Evolutionary conservation across 257 asterid genomes (phyloP), one percentile per base, ranked within the genome.

Genomic region (Leonotis leonurus): DNA sequence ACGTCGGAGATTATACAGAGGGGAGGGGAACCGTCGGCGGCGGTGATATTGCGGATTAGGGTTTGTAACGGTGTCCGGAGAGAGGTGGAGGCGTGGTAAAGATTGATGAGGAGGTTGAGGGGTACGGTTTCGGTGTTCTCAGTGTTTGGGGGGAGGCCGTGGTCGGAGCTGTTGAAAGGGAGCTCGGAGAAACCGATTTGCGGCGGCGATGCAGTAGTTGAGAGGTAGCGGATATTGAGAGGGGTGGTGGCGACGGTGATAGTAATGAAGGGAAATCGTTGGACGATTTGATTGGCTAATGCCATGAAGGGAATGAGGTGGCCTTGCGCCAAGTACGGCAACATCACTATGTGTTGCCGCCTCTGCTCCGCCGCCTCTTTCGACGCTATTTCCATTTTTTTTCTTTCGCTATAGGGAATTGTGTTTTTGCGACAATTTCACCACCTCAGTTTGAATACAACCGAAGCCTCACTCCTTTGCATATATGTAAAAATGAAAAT

Each of bases 1-100:
- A 82, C 60, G 39, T 89, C 99, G 45, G 96, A 83, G 67, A 92
- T 78, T 37, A 92, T 69, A 75, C 99, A 92, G n/a, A 92, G 72
- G 0, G 96, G 96, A 6, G 89, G 82, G 33, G 51, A 27, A 18
- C 83, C 90, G 27, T 86, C 86, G 11, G 49, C 20, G 2, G 24
- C 51, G 8, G 78, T 35, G 3, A 79, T 64, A 0, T 75, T 60
- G 0, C 65, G 37, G n/a, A 92, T 68, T 5, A 92, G 70, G 50
- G 26, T 1, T 0, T 69, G 74, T 12, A 89, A 67, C 11, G 83
- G 77, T 0, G 39, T 10, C 62, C 76, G 69, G 14, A 92, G 89
- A 24, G 81, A 50, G 21, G 65, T 9, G 6, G 96, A 62, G 40
- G 95, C 68, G n/a, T 71, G 73, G 60, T 71, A 75, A 32, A 92